Evolutionary conservation across 2,329 filamentous ascomycete species (phyloP), one percentile per base, ranked within the genome.

Genomic region (Hypoxylon sp.): DNA sequence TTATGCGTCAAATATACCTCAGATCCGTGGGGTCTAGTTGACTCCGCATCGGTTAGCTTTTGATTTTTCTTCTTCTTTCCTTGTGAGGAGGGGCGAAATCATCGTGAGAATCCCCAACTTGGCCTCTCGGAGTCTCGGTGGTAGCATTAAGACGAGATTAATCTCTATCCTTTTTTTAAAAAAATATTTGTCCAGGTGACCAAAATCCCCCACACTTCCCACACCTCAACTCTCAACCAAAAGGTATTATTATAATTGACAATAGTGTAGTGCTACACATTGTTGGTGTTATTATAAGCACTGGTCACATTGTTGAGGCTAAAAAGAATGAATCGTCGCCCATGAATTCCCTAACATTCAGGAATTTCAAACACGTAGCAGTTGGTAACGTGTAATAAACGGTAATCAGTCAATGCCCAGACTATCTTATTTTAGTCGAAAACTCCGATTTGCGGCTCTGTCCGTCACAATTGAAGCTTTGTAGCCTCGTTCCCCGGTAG

Each of bases 1-100:
- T 67, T 56, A 69, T 67, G 67, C 67, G 67, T 56, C 67, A 66
- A 69, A 67, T 69, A 69, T 64, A 60, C 63, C 64, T 69, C 51
- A 67, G 55, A 67, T 68, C 54, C 67, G 67, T 69, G 67, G 67
- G 67, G 63, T 69, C 39, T 42, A 55, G 50, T 26, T 48, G 50
- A 56, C 67, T 67, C 67, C 63, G 51, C 63, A 69, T 61, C 54
- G 51, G 55, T 67, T 39, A 69, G 50, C 58, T 46, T 52, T 60
- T 37, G 39, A 11, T 66, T 54, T 56, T 58, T 33, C n/a, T 17
- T 22, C 57, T 63, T 51, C 44, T 35, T 26, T 26, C 26, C 11
- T n/a, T 9, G 33, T n/a, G 33, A 35, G 47, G 33, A 35, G 47
- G n/a, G 35, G 44, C 11, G 42, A 51, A 63, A 52, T 37, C 59